Evolutionary conservation across 139 green algal species (phyloP).

Genomic region (Auxenochlorella pyrenoidosa): DNA sequence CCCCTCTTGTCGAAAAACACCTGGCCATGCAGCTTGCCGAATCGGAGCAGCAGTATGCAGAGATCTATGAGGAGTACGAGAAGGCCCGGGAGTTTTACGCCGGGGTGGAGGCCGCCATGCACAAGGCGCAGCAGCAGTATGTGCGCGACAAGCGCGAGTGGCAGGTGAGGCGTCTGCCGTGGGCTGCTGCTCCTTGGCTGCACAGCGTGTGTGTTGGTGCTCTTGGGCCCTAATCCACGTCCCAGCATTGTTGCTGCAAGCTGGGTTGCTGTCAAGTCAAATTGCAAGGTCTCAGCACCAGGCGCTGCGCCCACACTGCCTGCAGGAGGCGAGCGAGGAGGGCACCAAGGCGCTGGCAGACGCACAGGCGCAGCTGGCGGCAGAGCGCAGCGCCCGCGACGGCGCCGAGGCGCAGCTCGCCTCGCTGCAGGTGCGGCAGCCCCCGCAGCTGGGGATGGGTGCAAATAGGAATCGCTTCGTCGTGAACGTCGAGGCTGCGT

Average conservation of each 20-base stretch:
- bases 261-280: too few relatives aligned
- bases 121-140: constrained; percentile 13
- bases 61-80: constrained; percentile 41
- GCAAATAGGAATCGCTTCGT: too few relatives aligned
- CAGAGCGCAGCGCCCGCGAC: constrained; percentile 28
- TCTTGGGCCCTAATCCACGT: too few relatives aligned
- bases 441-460: too few relatives aligned
- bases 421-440: constrained; percentile 10
- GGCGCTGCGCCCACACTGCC: too few relatives aligned
- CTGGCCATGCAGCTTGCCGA: constrained; percentile 50
- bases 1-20: too few relatives aligned
- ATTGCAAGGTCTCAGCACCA: too few relatives aligned
- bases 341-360: neutral
- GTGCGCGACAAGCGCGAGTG: constrained; percentile 25
- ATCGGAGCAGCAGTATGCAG: constrained; percentile 37
- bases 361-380: constrained; percentile 1
- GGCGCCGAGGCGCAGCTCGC: constrained; percentile 23
- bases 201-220: too few relatives aligned
- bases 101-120: constrained; percentile 23
- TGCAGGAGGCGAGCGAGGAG: constrained; percentile 15
- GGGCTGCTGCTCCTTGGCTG: too few relatives aligned
- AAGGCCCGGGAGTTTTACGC: constrained; percentile 34
- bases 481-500: too few relatives aligned
- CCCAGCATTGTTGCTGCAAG: too few relatives aligned
- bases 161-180: too few relatives aligned